phyloP scores from a whole-genome alignment of 2,329 filamentous ascomycete genomes.

The Colletotrichum cuscutae region DNA sequence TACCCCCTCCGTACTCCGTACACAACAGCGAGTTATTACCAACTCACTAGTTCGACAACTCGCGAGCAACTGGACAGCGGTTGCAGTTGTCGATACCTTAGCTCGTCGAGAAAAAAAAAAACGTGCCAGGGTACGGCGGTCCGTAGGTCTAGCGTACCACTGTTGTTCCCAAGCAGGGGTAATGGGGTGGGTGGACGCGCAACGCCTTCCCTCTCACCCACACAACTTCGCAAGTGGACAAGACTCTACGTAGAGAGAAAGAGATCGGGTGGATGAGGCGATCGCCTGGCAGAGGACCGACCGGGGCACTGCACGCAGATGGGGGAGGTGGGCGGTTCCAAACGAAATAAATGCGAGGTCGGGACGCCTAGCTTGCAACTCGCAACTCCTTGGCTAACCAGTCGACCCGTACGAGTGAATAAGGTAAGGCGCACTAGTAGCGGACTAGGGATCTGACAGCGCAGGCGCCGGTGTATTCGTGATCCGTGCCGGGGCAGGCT shows the following conservation, averaged over 20 bases:
- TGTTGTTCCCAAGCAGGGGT: neutral
- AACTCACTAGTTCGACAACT: neutral
- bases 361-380: neutral
- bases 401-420: conserved; percentile 5
- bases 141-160: neutral
- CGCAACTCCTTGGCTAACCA: neutral
- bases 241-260: neutral
- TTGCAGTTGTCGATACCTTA: neutral
- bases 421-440: conserved; percentile 8
- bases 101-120: neutral
- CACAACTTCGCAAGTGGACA: neutral
- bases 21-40: neutral
- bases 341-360: conserved; percentile 19
- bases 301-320: conserved; percentile 14
- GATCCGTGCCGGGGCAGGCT: neutral
- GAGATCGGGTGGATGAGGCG: conserved; percentile 30
- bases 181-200: conserved; percentile 17
- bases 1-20: neutral
- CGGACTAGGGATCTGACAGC: conserved; percentile 21
- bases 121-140: neutral
- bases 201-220: conserved; percentile 4
- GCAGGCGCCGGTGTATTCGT: conserved; percentile 14
- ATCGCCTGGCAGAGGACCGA: conserved; percentile 29
- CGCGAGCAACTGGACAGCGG: conserved; percentile 3
- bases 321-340: neutral